Percentiles rank a stretch among this genome's conserved stretches.
phyloP scores from a whole-genome alignment of 129 eudicot species.

The Pittosporum tobira region DNA sequence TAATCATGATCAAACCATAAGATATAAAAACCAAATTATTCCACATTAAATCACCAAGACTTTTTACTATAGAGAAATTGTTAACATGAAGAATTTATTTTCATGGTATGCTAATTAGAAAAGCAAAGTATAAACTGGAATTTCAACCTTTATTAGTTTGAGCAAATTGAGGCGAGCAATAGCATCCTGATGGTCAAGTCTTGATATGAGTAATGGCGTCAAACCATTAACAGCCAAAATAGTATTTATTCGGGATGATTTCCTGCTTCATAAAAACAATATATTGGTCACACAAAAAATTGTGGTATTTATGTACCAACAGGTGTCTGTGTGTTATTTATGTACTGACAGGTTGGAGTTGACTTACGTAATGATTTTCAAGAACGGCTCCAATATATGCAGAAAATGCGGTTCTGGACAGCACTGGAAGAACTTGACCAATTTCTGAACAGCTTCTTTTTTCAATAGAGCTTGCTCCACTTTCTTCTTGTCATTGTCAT shows the following conservation, averaged over 20 bases:
- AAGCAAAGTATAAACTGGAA: not conserved
- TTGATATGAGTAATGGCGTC: slow-evolving; percentile 77
- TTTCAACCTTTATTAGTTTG: slow-evolving; percentile 71
- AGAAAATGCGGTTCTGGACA: slow-evolving; percentile 89
- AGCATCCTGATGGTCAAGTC: slow-evolving; percentile 96
- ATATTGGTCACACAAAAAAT: not conserved
- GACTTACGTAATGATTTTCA: slow-evolving; percentile 89
- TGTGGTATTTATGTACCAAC: not conserved
- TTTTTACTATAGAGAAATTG: not conserved
- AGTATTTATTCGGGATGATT: slow-evolving; percentile 83
- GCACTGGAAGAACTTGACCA: slow-evolving; percentile 83
- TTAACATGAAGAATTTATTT: not conserved
- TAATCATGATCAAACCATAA: not conserved
- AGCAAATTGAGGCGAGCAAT: slow-evolving; percentile 94
- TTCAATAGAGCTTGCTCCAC: slow-evolving; percentile 90
- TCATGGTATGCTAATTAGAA: not conserved
- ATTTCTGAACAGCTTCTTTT: slow-evolving; percentile 79
- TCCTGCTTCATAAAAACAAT: slow-evolving; percentile 45
- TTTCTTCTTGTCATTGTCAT: slow-evolving; percentile 82
- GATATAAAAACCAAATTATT: not conserved
- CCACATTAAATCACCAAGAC: not conserved
- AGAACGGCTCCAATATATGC: slow-evolving; percentile 87
- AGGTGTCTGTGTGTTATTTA: too few relatives aligned
- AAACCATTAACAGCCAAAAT: slow-evolving; percentile 89
- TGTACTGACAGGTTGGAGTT: not conserved